Evolutionary conservation across 2,329 filamentous ascomycete species (phyloP).

Genomic region (Coniochaeta sp.): DNA sequence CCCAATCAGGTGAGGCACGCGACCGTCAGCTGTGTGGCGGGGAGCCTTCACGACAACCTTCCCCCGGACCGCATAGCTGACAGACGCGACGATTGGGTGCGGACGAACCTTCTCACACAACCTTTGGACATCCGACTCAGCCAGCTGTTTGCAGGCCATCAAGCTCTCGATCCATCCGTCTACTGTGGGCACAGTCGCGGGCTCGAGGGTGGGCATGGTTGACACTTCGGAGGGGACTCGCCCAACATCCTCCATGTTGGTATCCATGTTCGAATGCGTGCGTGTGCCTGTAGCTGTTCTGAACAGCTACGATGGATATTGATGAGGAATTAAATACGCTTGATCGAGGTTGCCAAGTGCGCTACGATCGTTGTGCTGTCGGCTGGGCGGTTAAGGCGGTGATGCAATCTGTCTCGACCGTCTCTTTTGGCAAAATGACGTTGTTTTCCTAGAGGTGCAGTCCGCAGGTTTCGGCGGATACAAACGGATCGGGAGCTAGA

Average conservation of each 20-base stretch:
- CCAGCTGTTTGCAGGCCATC: conserved; percentile 97
- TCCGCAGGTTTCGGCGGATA: background rate
- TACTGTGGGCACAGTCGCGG: conserved; percentile 82
- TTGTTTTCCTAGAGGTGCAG: background rate
- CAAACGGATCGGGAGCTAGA: background rate
- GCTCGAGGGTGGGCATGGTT: conserved; percentile 61
- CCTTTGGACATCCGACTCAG: conserved; percentile 88
- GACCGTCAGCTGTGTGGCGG: background rate
- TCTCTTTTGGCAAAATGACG: background rate
- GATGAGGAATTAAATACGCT: background rate
- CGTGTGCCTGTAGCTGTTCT: background rate
- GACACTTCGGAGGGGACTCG: conserved; percentile 75
- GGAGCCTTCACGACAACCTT: background rate
- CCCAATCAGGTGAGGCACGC: background rate
- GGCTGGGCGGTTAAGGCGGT: background rate
- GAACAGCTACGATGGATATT: background rate
- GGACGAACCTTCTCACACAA: conserved; percentile 87
- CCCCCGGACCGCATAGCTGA: background rate
- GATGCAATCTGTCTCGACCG: background rate
- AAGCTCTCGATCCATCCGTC: conserved; percentile 98
- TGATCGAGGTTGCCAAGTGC: background rate
- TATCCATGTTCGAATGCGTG: conserved; percentile 61
- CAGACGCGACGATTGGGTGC: background rate
- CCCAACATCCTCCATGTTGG: conserved; percentile 97
- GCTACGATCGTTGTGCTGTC: background rate